Base-by-base conservation (phyloP, 192 early-diverging fungal genomes). In the Kickxella alabastrina region DNA sequence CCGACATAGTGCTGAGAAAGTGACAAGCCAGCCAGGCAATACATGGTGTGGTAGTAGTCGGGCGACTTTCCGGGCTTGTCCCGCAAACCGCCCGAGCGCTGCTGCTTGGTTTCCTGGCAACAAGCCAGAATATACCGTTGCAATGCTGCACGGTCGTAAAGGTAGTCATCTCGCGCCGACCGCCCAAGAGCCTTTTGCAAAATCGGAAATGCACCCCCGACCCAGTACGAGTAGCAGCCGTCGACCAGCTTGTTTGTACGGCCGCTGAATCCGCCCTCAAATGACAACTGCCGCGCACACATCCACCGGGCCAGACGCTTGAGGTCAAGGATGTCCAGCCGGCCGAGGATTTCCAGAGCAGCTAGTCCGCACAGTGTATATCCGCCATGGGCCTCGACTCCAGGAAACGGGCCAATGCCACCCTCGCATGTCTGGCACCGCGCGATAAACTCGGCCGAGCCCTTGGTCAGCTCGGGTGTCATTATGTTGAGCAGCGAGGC, bases 211-310 rank as follows among this genome's bases (percentile, higher is more conserved):
- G 83, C 68, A 7, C 85, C 92, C 7, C 92, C 93, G 25, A 87
- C 81, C 96, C 96, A 99, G 59, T 93, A 93, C 0, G 96, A 91
- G 69, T 99, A 99, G 61, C 96, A 99, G 0, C 94, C 96, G 69
- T 99, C 96, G 0, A 99, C 96, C 0, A 99, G 78, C 72, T 99
- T 99, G 67, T 99, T 99, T 0, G 90, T 87, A 34, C 96, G 77
- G 6, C 96, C 96, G 48, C 90, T 90, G 59, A 96, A 99, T 21
- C 96, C 96, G 36, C 94, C 94, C 75, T 99, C 96, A 19, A 92
- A 54, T 24, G 67, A 62, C 88, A 97, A 85, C 73, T 99, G 96
- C 31, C 92, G 65, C 3, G 65, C 69, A 15, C 64, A 58, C 41
- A 86, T 74, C 94, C 94, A 99, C 32, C 72, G 62, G 79, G 53